Percentiles rank a stretch among this genome's conserved stretches.
Evolutionary conservation across 495 filamentous ascomycete genomes (phyloP).

Genomic region (Aspergillus avenaceus): DNA sequence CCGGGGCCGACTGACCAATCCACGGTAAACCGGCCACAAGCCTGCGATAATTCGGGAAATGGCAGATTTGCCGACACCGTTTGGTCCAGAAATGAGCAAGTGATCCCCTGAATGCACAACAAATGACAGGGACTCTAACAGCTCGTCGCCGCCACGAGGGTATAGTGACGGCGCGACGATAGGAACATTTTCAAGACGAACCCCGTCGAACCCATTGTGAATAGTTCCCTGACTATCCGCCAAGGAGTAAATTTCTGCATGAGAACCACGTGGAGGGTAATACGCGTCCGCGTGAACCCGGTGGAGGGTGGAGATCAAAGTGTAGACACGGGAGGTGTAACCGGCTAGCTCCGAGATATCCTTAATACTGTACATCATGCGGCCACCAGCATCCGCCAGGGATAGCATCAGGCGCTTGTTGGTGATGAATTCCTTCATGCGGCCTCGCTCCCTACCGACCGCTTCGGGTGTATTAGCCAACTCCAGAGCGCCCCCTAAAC

Average conservation of each 20-base stretch:
- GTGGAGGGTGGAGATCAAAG: constrained; percentile 89
- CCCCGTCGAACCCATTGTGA: constrained; percentile 90
- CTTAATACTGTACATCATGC: constrained; percentile 99
- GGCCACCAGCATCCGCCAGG: constrained; percentile 89
- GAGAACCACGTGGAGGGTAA: constrained; percentile 59
- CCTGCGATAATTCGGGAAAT: constrained; percentile 88
- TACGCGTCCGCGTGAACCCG: constrained; percentile 89
- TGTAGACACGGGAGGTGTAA: constrained; percentile 94
- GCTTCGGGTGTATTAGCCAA: constrained; percentile 39
- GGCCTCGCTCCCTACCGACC: constrained; percentile 64
- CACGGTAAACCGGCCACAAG: constrained; percentile 94
- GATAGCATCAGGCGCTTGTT: constrained; percentile 99
- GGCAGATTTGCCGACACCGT: constrained; percentile 90
- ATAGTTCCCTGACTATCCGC: constrained; percentile 89
- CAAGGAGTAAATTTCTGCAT: constrained; percentile 78
- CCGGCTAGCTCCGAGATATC: constrained; percentile 91
- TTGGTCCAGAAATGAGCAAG: constrained; percentile 89
- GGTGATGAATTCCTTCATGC: constrained; percentile 99
- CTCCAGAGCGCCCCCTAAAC: constrained; percentile 68
- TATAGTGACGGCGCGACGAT: constrained; percentile 78
- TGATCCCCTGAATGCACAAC: constrained; percentile 88
- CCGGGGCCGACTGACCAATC: constrained; percentile 81
- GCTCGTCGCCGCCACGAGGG: constrained; percentile 81
- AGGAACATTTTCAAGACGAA: constrained; percentile 90
- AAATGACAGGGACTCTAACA: constrained; percentile 83